A percentile compares a stretch with the other conserved stretches of the same genome.
Evolutionary conservation across 352 stramenopile species (phyloP).

Genomic region (Thraustochytrium sp.): DNA sequence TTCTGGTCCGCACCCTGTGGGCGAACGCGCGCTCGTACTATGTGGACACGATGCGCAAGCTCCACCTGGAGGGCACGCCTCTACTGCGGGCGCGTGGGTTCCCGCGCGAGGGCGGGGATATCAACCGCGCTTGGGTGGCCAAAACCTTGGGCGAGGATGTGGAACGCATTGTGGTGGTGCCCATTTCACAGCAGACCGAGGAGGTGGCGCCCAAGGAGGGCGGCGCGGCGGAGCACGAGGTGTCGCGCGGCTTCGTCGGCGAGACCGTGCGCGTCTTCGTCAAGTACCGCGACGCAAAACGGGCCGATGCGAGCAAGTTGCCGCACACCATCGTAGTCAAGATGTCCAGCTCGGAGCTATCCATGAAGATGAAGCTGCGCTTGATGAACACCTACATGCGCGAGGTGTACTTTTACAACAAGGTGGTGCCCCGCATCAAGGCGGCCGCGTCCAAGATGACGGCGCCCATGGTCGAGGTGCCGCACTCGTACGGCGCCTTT

Average conservation of each 20-base stretch:
- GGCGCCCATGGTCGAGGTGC: neutral
- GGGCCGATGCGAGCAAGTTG: neutral
- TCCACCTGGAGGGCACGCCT: neutral
- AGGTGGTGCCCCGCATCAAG: neutral
- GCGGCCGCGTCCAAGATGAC: neutral
- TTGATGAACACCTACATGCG: neutral
- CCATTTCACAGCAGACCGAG: neutral
- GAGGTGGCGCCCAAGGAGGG: neutral
- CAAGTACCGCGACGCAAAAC: no score
- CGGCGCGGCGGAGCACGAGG: neutral
- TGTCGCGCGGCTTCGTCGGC: no score
- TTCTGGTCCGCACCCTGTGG: neutral
- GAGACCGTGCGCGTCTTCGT: no score
- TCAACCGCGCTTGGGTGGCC: neutral
- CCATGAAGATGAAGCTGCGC: neutral
- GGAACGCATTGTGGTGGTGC: neutral
- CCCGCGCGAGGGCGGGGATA: neutral
- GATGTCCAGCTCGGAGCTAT: neutral
- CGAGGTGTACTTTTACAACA: constrained; percentile 22
- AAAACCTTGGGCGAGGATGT: neutral
- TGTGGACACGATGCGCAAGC: neutral
- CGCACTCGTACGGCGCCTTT: neutral
- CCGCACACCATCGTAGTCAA: constrained; percentile 12
- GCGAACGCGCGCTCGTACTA: neutral
- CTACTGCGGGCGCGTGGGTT: neutral